These are phyloP conservation scores for Leucogyrophana mollusca DNA, from an alignment of 768 basidiomycete genomes.

Conservation along the genomic window DNA sequence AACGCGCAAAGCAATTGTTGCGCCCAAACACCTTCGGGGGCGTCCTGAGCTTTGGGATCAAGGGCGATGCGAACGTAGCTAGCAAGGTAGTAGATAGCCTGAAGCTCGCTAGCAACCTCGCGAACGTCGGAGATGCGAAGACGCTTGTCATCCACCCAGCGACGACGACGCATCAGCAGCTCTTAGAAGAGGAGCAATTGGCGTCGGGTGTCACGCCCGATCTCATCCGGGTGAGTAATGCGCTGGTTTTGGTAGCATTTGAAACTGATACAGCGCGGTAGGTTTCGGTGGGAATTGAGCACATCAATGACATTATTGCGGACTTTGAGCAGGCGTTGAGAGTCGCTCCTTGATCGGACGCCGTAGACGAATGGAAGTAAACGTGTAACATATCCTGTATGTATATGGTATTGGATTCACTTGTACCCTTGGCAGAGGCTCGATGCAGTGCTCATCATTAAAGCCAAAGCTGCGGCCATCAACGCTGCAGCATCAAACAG, in stretches of 20 bases:
- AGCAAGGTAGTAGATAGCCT: conserved; percentile 68
- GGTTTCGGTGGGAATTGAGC: conserved; percentile 46
- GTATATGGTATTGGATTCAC: too few species aligned
- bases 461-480: too few species aligned
- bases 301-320: conserved; percentile 44
- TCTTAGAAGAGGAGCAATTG: conserved; percentile 46
- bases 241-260: neutral
- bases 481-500: too few species aligned
- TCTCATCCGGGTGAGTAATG: conserved; percentile 48
- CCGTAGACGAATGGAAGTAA: neutral
- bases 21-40: conserved; percentile 61
- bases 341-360: conserved; percentile 9
- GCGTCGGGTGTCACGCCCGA: conserved; percentile 53
- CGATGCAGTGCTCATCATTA: too few species aligned
- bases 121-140: conserved; percentile 70
- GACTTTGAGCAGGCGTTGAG: conserved; percentile 43
- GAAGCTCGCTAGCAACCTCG: conserved; percentile 68
- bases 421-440: too few species aligned
- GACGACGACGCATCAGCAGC: conserved; percentile 59
- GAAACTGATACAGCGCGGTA: conserved; percentile 6
- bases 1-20: conserved; percentile 54
- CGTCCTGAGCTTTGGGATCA: conserved; percentile 76
- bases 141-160: conserved; percentile 61
- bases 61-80: conserved; percentile 50
- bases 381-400: too few species aligned